Conservation (phyloP, 2,329 filamentous ascomycete species). For the Xylaria sp. region DNA sequence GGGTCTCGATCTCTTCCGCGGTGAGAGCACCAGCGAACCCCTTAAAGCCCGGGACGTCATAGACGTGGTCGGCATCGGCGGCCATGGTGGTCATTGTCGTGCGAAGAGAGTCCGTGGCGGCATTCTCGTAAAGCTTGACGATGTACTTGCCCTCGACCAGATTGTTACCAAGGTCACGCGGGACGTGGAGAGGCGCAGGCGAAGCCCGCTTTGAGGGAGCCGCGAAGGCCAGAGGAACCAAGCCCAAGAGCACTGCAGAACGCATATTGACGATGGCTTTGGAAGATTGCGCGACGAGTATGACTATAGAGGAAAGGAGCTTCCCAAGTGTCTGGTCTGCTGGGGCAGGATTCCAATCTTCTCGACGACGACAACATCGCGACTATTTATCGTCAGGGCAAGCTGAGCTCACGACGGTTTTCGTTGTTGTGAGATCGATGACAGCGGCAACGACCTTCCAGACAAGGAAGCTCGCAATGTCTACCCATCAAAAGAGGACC, state of each 20-base stretch:
- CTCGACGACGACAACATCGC: slow-evolving; percentile 36
- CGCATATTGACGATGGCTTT: slow-evolving; percentile 43
- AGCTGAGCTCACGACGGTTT: slow-evolving; percentile 30
- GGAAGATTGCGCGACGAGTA: slow-evolving; percentile 11
- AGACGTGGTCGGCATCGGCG: slow-evolving; percentile 50
- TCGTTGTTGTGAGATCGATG: background rate
- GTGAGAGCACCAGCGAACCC: slow-evolving; percentile 59
- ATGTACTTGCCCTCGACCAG: slow-evolving; percentile 57
- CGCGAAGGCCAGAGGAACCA: slow-evolving; percentile 48
- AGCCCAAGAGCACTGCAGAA: slow-evolving; percentile 41
- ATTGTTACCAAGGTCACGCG: slow-evolving; percentile 40
- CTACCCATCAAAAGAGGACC: slow-evolving; percentile 21
- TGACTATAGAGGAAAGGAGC: slow-evolving; percentile 26
- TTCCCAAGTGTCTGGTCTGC: slow-evolving; percentile 36
- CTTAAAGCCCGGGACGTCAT: slow-evolving; percentile 51
- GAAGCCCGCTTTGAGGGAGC: slow-evolving; percentile 48
- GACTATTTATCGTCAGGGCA: slow-evolving; percentile 45
- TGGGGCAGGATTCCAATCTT: slow-evolving; percentile 14
- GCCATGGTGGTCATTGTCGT: slow-evolving; percentile 45
- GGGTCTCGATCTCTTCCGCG: slow-evolving; percentile 54
- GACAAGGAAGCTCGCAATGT: slow-evolving; percentile 34
- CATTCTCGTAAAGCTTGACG: slow-evolving; percentile 56
- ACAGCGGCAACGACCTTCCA: slow-evolving; percentile 24
- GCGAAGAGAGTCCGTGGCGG: slow-evolving; percentile 49
- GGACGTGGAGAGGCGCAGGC: slow-evolving; percentile 49